phyloP scores from a whole-genome alignment of 2,329 filamentous ascomycete species.

The Verticillium zaregamsianum region DNA sequence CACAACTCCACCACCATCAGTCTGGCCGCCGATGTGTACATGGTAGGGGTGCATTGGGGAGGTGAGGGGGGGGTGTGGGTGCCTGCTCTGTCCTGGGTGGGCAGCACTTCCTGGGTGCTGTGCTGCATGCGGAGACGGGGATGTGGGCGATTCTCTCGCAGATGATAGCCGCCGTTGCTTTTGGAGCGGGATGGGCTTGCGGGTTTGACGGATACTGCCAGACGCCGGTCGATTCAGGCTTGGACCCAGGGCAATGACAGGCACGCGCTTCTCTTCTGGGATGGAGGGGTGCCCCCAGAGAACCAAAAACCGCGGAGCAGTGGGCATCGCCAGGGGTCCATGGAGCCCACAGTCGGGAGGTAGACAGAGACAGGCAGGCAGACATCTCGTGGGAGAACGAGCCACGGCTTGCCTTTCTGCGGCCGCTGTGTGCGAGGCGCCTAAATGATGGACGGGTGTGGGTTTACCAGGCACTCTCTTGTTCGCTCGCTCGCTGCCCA shows the following conservation, averaged over 20 bases:
- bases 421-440: neutral
- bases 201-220: constrained; percentile 9
- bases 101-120: neutral
- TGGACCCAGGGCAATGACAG: neutral
- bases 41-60: neutral
- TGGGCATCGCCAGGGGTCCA: neutral
- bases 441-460: neutral
- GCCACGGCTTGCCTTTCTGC: neutral
- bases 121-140: constrained; percentile 11
- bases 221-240: constrained; percentile 7
- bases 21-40: neutral
- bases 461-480: neutral
- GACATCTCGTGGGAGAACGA: neutral
- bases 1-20: neutral
- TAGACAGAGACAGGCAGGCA: neutral
- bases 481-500: neutral
- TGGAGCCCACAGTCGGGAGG: neutral
- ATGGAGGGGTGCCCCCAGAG: neutral
- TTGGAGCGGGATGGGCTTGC: neutral
- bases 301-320: neutral
- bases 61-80: too few species aligned
- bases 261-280: neutral
- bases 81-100: neutral
- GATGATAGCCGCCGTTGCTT: constrained; percentile 13
- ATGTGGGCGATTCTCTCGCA: constrained; percentile 8